These are phyloP conservation scores for Trichophyton schoenleinii DNA, from an alignment of 2,329 filamentous ascomycete species.

Conservation along the genomic window DNA sequence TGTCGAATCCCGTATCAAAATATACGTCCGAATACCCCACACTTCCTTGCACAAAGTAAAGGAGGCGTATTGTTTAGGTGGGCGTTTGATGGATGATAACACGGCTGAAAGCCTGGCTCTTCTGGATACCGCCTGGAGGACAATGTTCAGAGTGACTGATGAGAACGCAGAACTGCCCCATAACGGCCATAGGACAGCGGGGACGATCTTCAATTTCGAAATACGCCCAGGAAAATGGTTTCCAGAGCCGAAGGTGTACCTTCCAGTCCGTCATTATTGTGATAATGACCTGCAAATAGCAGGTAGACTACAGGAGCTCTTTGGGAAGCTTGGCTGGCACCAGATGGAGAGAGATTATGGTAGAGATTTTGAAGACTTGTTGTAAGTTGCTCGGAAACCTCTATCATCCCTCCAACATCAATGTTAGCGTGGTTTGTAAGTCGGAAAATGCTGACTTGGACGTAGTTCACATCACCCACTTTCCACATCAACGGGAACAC, in stretches of 20 bases:
- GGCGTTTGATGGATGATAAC: slow-evolving; percentile 1
- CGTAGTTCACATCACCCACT: slow-evolving; percentile 2
- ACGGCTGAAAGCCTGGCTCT: not conserved
- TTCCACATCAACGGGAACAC: not conserved
- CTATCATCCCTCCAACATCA: not conserved
- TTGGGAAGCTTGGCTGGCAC: not conserved
- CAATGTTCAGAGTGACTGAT: not conserved
- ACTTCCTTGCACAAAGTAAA: slow-evolving; percentile 1
- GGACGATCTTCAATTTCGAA: slow-evolving; percentile 4
- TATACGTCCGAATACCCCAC: not conserved
- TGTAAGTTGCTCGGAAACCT: not conserved
- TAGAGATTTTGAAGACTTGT: not conserved
- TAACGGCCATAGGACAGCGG: not conserved
- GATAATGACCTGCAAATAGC: not conserved
- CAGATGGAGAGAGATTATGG: not conserved
- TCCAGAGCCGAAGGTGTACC: slow-evolving; percentile 2
- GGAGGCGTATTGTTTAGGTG: not conserved
- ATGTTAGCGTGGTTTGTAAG: not conserved
- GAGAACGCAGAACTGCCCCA: not conserved
- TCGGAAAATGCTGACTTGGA: not conserved
- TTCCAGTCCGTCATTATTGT: not conserved
- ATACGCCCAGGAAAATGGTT: slow-evolving; percentile 1
- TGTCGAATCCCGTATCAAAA: not conserved
- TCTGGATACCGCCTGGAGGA: not conserved
- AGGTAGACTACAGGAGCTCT: not conserved